Percentiles rank a stretch among this genome's conserved stretches.
Evolutionary conservation across 305 asterid species (phyloP).

Genomic region (Plantago lanceolata): DNA sequence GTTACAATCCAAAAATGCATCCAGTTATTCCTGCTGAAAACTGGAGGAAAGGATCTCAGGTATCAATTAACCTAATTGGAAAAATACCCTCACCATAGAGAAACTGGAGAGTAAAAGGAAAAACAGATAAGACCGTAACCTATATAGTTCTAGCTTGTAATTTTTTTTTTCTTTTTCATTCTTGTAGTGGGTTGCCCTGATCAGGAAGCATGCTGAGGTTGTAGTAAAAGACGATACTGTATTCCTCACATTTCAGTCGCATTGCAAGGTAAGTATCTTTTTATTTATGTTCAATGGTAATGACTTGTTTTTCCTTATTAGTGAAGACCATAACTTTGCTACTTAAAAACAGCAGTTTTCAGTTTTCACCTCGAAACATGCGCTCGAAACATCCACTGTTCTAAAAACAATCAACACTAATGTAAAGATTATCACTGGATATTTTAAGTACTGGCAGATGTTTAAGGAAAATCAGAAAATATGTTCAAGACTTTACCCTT

Average conservation of each 20-base stretch:
- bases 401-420: too few relatives aligned
- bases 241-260: constrained; percentile 71
- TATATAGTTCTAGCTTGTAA: constrained; percentile 16
- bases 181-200: constrained; percentile 90
- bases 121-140: background rate
- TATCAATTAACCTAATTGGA: constrained; percentile 12
- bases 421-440: too few relatives aligned
- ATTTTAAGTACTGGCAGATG: too few relatives aligned
- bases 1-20: constrained; percentile 93
- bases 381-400: too few relatives aligned
- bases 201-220: constrained; percentile 79
- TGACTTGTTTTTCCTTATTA: too few relatives aligned
- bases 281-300: background rate
- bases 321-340: too few relatives aligned
- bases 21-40: constrained; percentile 64
- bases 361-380: too few relatives aligned
- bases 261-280: constrained; percentile 74
- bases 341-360: too few relatives aligned
- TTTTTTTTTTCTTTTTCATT: constrained; percentile 23
- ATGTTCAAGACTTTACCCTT: background rate
- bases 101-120: constrained; percentile 5
- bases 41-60: constrained; percentile 99
- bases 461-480: too few relatives aligned
- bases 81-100: background rate
- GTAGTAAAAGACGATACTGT: constrained; percentile 69